Conservation (phyloP, 371 early-diverging fungal species). For the Smittium culicis region DNA sequence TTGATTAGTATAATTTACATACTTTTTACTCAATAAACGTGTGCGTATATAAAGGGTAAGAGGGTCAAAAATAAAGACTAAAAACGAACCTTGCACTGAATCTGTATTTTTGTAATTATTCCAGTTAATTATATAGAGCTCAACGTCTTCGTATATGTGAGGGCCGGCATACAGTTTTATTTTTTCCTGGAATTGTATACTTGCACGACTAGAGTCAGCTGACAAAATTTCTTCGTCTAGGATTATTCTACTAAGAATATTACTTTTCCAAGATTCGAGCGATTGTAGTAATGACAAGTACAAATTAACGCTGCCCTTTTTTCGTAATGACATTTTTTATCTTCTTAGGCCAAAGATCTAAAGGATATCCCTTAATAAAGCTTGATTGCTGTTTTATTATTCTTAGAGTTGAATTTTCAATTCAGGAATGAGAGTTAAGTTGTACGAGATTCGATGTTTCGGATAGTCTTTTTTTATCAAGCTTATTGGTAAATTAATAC, state of each 20-base stretch:
- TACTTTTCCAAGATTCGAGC: background rate
- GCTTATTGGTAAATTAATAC: too few species aligned
- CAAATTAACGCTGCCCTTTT: background rate
- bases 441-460: too few species aligned
- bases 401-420: too few species aligned
- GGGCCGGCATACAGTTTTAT: background rate
- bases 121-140: background rate
- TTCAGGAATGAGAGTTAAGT: too few species aligned
- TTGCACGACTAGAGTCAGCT: background rate
- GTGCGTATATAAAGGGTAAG: background rate
- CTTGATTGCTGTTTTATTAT: too few species aligned
- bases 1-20: background rate
- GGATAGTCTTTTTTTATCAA: too few species aligned
- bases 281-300: constrained; percentile 3
- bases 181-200: background rate
- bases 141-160: background rate
- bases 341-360: too few species aligned
- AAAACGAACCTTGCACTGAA: background rate
- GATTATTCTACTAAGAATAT: background rate
- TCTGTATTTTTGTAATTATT: background rate
- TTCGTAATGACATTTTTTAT: background rate
- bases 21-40: background rate
- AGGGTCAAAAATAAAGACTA: background rate
- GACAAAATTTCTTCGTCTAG: background rate
- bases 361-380: too few species aligned